These are phyloP conservation scores for Tardiomyces depauwii DNA, from an alignment of 1,139 yeast species.

Conservation along the genomic window DNA sequence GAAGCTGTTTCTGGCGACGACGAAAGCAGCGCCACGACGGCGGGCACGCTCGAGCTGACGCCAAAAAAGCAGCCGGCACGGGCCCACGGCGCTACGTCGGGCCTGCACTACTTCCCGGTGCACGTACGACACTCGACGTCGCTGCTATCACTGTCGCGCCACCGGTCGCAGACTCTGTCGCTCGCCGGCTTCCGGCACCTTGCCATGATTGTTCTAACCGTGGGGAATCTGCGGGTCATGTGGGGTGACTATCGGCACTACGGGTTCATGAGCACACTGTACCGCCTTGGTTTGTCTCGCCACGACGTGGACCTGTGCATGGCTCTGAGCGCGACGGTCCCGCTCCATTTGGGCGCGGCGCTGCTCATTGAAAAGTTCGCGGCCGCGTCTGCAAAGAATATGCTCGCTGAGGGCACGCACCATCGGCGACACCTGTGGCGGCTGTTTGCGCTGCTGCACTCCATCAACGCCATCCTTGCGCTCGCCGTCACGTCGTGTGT, in stretches of 20 bases:
- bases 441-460: conserved; percentile 24
- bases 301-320: conserved; percentile 20
- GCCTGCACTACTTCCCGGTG: background rate
- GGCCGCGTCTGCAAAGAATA: background rate
- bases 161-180: background rate
- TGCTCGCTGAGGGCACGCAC: background rate
- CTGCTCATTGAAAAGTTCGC: conserved; percentile 25
- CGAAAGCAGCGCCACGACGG: background rate
- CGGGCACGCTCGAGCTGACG: no score
- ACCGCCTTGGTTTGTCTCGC: conserved; percentile 23
- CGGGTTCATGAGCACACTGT: conserved; percentile 25
- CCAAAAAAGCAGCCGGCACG: background rate
- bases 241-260: conserved; percentile 27
- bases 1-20: background rate
- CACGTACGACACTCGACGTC: background rate
- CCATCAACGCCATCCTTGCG: conserved; percentile 21
- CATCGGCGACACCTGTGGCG: conserved; percentile 20
- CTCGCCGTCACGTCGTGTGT: conserved; percentile 23
- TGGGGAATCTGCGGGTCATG: conserved; percentile 30
- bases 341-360: conserved; percentile 28
- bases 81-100: background rate
- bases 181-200: conserved; percentile 30
- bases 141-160: background rate
- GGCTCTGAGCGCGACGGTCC: conserved; percentile 22
- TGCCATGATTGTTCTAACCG: conserved; percentile 27